Evolutionary conservation across 2,329 filamentous ascomycete genomes (phyloP).

Genomic region (Fusarium buharicum): DNA sequence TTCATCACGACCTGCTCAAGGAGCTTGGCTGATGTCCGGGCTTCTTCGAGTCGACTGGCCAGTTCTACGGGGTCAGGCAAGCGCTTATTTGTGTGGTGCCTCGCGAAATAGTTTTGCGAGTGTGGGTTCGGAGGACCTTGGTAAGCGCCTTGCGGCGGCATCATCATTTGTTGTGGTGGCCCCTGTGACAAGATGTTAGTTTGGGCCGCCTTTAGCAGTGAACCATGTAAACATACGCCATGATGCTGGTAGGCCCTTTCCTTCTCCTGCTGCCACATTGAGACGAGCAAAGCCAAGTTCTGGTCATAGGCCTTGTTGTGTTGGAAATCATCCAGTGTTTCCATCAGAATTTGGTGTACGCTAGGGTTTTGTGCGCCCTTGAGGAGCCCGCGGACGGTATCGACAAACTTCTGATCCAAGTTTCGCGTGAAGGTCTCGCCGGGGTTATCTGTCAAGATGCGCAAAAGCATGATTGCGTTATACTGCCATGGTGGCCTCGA

Average conservation of each 20-base stretch:
- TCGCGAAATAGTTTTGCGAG: conserved; percentile 68
- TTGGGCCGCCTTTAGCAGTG: neutral
- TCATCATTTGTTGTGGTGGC: conserved; percentile 30
- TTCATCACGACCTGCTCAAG: conserved; percentile 92
- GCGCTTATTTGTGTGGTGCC: conserved; percentile 58
- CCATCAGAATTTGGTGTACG: conserved; percentile 86
- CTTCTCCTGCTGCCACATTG: conserved; percentile 94
- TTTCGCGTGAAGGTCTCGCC: conserved; percentile 91
- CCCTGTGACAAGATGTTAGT: conserved; percentile 39
- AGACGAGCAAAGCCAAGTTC: conserved; percentile 74
- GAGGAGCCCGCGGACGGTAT: conserved; percentile 78
- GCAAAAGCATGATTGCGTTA: conserved; percentile 94
- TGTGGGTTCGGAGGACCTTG: conserved; percentile 47
- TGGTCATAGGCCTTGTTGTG: conserved; percentile 77
- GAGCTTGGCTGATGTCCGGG: conserved; percentile 87
- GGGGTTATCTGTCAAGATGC: conserved; percentile 92
- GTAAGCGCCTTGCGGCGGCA: conserved; percentile 24
- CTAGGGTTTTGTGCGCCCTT: conserved; percentile 75
- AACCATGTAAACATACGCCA: conserved; percentile 55
- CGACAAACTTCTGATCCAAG: conserved; percentile 84
- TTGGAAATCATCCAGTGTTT: conserved; percentile 85
- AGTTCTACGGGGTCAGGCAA: conserved; percentile 80
- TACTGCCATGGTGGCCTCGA: conserved; percentile 80
- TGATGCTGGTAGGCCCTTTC: conserved; percentile 66
- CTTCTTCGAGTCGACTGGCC: conserved; percentile 85